Conservation (phyloP, 768 basidiomycete species). For the Lepiota venenata region DNA sequence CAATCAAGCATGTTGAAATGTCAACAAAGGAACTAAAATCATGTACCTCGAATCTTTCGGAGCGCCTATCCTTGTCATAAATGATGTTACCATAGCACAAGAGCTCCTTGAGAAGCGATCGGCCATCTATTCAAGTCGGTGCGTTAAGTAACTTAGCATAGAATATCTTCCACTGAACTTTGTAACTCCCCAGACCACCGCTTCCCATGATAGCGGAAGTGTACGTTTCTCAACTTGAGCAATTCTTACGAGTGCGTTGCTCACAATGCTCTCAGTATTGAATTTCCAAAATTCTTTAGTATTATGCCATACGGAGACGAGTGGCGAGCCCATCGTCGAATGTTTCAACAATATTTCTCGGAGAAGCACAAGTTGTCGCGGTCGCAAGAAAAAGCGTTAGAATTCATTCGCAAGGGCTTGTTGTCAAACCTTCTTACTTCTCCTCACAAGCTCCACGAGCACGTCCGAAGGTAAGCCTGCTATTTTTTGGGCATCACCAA, state of each 20-base stretch:
- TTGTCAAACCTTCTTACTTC: neutral
- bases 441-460: neutral
- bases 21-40: constrained; percentile 7
- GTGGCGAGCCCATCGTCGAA: constrained; percentile 21
- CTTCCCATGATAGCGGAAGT: neutral
- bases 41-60: constrained; percentile 5
- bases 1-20: too few relatives aligned
- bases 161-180: neutral
- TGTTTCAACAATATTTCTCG: constrained; percentile 24
- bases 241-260: neutral
- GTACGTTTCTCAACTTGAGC: neutral
- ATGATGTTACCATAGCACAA: constrained; percentile 3
- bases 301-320: constrained; percentile 21
- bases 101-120: constrained; percentile 14
- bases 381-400: neutral
- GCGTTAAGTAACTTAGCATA: neutral
- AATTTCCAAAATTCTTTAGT: neutral
- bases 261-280: neutral
- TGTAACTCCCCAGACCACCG: neutral
- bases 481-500: too few relatives aligned
- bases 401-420: neutral
- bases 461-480: neutral
- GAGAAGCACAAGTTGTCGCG: neutral
- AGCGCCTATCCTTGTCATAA: constrained; percentile 1
- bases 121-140: constrained; percentile 9